phyloP scores from a whole-genome alignment of 495 filamentous ascomycete species.

The Xylaria telfairii region DNA sequence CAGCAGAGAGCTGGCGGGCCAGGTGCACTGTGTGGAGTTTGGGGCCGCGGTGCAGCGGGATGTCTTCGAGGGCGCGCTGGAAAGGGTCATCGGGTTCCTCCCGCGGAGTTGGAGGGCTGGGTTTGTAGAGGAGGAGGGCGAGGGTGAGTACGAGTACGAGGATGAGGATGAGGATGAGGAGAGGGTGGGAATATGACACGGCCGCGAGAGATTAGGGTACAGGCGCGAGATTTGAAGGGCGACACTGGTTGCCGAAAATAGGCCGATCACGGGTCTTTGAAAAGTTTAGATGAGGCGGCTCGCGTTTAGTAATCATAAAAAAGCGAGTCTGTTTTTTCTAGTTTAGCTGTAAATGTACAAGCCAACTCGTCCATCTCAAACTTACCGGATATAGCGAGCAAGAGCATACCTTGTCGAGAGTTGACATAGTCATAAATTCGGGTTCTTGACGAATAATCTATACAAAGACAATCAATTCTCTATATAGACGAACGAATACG shows the following conservation, averaged over 20 bases:
- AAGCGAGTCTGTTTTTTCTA: neutral
- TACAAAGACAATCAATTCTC: neutral
- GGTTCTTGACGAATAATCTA: neutral
- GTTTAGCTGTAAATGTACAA: neutral
- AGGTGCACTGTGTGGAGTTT: constrained; percentile 48
- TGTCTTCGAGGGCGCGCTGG: constrained; percentile 49
- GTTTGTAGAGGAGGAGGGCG: neutral
- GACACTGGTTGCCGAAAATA: neutral
- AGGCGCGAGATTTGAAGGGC: neutral
- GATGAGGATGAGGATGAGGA: neutral
- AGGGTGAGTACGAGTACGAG: no score
- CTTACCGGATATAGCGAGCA: neutral
- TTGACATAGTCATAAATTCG: neutral
- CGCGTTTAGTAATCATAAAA: neutral
- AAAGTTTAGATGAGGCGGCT: neutral
- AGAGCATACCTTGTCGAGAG: neutral
- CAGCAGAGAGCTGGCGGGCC: constrained; percentile 40
- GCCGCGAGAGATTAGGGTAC: neutral
- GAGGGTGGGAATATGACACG: neutral
- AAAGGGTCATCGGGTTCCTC: constrained; percentile 27
- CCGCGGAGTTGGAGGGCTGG: neutral
- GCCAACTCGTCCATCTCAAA: neutral
- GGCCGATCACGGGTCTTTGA: neutral
- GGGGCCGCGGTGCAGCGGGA: constrained; percentile 50
- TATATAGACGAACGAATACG: neutral